Percentiles rank a stretch among this genome's conserved stretches.
Evolutionary conservation across 306 rosid species (phyloP).

Genomic region (Arachis stenosperma): DNA sequence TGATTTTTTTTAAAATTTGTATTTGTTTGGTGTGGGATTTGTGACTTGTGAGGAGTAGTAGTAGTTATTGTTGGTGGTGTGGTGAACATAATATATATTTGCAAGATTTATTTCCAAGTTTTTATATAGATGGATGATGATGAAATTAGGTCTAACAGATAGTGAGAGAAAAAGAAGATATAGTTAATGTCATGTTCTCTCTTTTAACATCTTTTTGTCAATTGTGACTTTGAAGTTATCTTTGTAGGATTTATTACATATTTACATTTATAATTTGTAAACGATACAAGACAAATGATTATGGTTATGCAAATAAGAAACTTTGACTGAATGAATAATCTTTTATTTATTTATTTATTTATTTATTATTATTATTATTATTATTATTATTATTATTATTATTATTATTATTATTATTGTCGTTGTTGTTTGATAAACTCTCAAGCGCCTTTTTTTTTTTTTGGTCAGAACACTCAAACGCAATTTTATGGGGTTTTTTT

Average conservation of each 20-base stretch:
- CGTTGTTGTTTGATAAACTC: too few species aligned
- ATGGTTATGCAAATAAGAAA: too few species aligned
- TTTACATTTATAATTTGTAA: not conserved
- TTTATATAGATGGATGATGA: conserved; percentile 1
- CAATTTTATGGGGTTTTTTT: too few species aligned
- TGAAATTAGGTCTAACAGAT: conserved; percentile 52
- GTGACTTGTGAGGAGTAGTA: conserved; percentile 4
- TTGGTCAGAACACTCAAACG: too few species aligned
- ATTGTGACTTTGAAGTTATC: not conserved
- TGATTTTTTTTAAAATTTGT: not conserved
- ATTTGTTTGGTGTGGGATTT: conserved; percentile 44
- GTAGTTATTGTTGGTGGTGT: conserved; percentile 40
- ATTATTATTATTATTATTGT: too few species aligned
- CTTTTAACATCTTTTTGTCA: not conserved
- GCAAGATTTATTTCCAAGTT: conserved; percentile 23
- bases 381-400: too few species aligned
- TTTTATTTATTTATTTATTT: too few species aligned
- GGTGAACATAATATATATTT: conserved; percentile 29
- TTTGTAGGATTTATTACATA: not conserved
- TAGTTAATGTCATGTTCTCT: not conserved
- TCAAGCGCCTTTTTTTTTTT: too few species aligned
- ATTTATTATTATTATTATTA: too few species aligned
- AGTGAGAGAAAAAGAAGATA: conserved; percentile 24
- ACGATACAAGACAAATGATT: not conserved
- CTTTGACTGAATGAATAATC: too few species aligned